Base-by-base conservation (phyloP, 225 moss, liverwort and hornwort genomes). In the Pleurozium schreberi region DNA sequence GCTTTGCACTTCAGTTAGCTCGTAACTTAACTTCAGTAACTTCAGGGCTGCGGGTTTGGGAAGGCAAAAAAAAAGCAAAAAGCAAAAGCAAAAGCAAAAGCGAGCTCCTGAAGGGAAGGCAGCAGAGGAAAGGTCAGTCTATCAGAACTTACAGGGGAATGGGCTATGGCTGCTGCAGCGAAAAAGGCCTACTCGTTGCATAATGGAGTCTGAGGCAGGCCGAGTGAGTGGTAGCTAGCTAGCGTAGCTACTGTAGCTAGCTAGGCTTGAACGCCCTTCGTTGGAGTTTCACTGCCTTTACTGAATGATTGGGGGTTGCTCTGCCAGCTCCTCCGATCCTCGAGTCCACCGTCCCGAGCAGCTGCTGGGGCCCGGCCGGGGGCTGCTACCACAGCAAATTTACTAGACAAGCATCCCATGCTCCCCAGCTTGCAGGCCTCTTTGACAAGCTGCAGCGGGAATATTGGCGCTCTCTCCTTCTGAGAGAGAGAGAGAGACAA, bases 231-330 rank as follows among this genome's bases (percentile, higher is more conserved):
- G 85, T 74, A 81, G 81, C 31, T 43, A 88, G 25, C 25, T 60
- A n/a, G n/a, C n/a, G n/a, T n/a, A n/a, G n/a, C n/a, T n/a, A n/a
- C n/a, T n/a, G n/a, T n/a, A n/a, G n/a, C n/a, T n/a, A n/a, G n/a
- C n/a, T n/a, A n/a, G n/a, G n/a, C n/a, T n/a, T n/a, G n/a, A n/a
- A n/a, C n/a, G n/a, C 34, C 52, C 74, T 68, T 64, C 90, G 84
- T 59, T 77, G 59, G n/a, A 18, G 59, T 79, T 57, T 57, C 57
- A 57, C 89, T 36, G 89, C 85, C 89, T 92, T 88, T 84, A 84
- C 86, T 91, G 93, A 89, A 92, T 93, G 91, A 89, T 93, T 92
- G 92, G 89, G 84, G n/a, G 88, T 85, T 73, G 75, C 69, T 68
- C 84, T 90, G 90, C 87, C 90, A 89, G 88, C 86, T 81, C 88